Base-by-base conservation (phyloP, 345 rosid genomes). In the Carallia brachiata region DNA sequence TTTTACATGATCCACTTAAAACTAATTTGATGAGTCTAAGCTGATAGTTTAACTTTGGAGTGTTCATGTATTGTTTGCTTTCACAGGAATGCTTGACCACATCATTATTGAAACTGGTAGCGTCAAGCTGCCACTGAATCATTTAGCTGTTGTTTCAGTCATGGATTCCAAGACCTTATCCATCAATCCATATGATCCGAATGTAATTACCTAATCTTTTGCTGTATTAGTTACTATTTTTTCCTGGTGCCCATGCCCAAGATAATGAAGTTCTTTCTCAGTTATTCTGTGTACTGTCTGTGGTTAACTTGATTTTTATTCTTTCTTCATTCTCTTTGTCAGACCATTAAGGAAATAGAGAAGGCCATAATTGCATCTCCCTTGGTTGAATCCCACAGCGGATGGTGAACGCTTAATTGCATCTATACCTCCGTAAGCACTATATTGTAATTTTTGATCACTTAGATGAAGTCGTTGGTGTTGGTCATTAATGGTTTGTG, bases 1-100 rank as follows among this genome's bases (percentile, higher is more conserved):
- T 30, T 65, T 27, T 0, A 4, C 18, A n/a, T 1, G 2, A 23
- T 23, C 23, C 3, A 23, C 19, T 4, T 27, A 31, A 7, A 53
- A 54, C 28, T 7, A 17, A 3, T 59, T 62, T 4, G 16, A 28
- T 39, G 48, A n/a, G 16, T 13, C 6, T 15, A 1, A 9, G 63
- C 1, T 68, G 63, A 2, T 84, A 70, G 61, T 66, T 40, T 67
- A 10, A 62, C 39, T 50, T 69, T 73, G 44, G 58, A 32, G 36
- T 71, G 1, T 68, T 8, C 5, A 27, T 48, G 36, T 30, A 17
- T 62, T 4, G 27, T 72, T 10, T 76, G n/a, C 68, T 67, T 73
- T 75, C 67, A 31, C 84, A 93, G 98, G 98, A 77, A 91, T 94
- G 85, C 97, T 95, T 70, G 99, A 95, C 76, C 99, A 95, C 77